phyloP scores from a whole-genome alignment of 108 stramenopile genomes.

The Nitzschia putrida region DNA sequence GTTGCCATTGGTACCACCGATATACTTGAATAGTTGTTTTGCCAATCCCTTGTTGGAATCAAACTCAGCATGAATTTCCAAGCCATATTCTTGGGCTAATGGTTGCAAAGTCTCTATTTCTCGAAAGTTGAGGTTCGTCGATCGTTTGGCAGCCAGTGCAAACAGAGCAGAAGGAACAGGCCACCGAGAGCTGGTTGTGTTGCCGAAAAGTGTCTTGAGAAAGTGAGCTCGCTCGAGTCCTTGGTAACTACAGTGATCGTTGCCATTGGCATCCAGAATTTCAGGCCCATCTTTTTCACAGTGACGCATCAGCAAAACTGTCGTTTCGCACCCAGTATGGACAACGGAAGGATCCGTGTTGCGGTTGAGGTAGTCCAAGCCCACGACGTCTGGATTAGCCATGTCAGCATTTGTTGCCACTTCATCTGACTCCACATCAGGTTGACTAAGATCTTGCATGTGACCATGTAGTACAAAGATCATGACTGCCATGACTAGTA shows the following conservation, averaged over 20 bases:
- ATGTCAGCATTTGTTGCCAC: not conserved
- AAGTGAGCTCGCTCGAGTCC: slow-evolving; percentile 50
- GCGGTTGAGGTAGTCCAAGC: slow-evolving; percentile 1
- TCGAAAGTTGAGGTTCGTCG: slow-evolving; percentile 43
- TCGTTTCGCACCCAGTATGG: slow-evolving; percentile 46
- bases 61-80: slow-evolving; percentile 22
- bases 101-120: slow-evolving; percentile 50
- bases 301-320: slow-evolving; percentile 50
- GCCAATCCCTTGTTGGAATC: slow-evolving; percentile 11
- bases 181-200: slow-evolving; percentile 21
- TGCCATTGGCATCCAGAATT: slow-evolving; percentile 30
- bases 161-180: slow-evolving; percentile 46
- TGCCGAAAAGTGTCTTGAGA: slow-evolving; percentile 41
- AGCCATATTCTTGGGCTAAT: slow-evolving; percentile 25
- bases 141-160: slow-evolving; percentile 34
- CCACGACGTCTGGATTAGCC: not conserved
- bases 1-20: slow-evolving; percentile 19
- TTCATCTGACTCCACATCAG: too few relatives aligned
- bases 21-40: slow-evolving; percentile 15
- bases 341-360: slow-evolving; percentile 6
- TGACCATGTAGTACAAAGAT: not conserved
- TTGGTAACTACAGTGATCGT: slow-evolving; percentile 46
- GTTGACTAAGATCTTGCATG: not conserved
- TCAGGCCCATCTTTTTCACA: slow-evolving; percentile 53
- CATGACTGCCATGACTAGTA: not conserved